phyloP scores from a whole-genome alignment of 1,139 yeast species.

The Saccharomyces hybrid region DNA sequence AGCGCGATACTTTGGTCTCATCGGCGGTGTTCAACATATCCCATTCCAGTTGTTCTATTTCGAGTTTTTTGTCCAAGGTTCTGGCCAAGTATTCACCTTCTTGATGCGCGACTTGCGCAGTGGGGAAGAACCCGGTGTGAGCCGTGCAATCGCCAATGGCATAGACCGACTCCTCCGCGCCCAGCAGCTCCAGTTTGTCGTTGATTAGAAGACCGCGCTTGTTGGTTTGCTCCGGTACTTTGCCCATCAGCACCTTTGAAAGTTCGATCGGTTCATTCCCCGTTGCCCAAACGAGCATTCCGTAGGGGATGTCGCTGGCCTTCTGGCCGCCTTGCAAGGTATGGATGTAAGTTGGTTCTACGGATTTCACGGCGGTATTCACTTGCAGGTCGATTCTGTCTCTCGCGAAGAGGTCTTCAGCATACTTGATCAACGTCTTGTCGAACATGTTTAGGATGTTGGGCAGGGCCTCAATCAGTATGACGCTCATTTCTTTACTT shows the following conservation, averaged over 20 bases:
- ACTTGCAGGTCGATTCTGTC: conserved; percentile 72
- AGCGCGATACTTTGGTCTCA: conserved; percentile 14
- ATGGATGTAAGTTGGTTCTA: conserved; percentile 55
- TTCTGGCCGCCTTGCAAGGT: conserved; percentile 52
- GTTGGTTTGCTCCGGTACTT: conserved; percentile 61
- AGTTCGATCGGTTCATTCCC: conserved; percentile 88
- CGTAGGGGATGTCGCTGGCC: conserved; percentile 66
- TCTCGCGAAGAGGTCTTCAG: conserved; percentile 70
- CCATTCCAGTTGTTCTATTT: conserved; percentile 55
- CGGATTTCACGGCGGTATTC: conserved; percentile 83
- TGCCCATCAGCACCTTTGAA: conserved; percentile 55
- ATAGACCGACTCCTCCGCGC: conserved; percentile 69
- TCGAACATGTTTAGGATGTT: conserved; percentile 83
- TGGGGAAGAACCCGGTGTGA: conserved; percentile 82
- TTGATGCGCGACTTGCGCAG: conserved; percentile 96
- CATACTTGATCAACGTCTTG: conserved; percentile 74
- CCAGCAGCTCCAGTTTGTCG: conserved; percentile 75
- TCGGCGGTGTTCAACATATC: conserved; percentile 32
- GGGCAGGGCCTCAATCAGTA: conserved; percentile 86
- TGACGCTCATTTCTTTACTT: conserved; percentile 70
- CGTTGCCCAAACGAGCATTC: conserved; percentile 93
- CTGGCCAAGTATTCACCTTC: conserved; percentile 79
- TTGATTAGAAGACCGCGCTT: conserved; percentile 84
- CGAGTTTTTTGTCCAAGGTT: conserved; percentile 61
- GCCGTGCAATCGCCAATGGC: conserved; percentile 93